Percentiles rank a stretch among this genome's conserved stretches.
phyloP scores from a whole-genome alignment of 441 rosid genomes.

The Croton laevigatus region DNA sequence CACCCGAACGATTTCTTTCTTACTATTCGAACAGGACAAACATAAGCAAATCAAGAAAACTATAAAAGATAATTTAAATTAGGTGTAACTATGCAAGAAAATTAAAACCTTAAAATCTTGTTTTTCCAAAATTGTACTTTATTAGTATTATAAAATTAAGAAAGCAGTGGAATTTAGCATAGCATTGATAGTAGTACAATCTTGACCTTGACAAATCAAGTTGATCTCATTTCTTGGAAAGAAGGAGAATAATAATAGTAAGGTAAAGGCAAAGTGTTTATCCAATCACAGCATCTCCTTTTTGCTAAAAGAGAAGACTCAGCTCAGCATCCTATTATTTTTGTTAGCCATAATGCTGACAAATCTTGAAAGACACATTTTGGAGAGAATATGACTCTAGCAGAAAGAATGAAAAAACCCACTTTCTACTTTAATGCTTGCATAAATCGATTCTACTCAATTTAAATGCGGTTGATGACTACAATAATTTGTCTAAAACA shows the following conservation, averaged over 20 bases:
- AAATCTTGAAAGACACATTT: slow-evolving; percentile 2
- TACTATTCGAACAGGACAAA: slow-evolving; percentile 2
- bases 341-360: background rate
- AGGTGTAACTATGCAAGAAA: background rate
- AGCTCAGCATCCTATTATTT: slow-evolving; percentile 8
- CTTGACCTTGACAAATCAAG: slow-evolving; percentile 26
- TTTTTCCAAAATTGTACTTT: slow-evolving; percentile 4
- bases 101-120: background rate
- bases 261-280: background rate
- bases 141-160: background rate
- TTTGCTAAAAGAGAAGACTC: background rate
- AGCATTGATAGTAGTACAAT: slow-evolving; percentile 28
- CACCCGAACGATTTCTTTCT: background rate
- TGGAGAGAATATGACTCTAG: background rate
- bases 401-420: slow-evolving; percentile 2
- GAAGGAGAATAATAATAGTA: background rate
- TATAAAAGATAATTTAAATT: background rate
- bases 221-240: background rate
- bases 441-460: background rate
- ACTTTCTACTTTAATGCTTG: slow-evolving; percentile 1
- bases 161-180: background rate
- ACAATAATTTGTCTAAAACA: no score
- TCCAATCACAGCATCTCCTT: slow-evolving; percentile 6
- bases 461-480: background rate
- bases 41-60: background rate